phyloP scores from a whole-genome alignment of 441 rosid genomes.

The Capsella rubella region DNA sequence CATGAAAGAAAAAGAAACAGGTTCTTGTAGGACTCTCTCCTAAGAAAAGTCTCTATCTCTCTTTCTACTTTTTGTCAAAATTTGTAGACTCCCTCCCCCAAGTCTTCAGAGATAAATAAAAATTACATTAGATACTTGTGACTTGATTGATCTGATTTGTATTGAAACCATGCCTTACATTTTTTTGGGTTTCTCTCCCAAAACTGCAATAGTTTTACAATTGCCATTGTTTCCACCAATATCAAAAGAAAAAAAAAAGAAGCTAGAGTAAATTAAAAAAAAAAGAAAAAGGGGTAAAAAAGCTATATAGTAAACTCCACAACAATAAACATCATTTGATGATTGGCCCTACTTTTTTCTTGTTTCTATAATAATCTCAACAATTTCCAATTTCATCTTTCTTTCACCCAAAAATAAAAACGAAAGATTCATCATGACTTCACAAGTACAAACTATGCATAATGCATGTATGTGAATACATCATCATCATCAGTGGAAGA shows the following conservation, averaged over 20 bases:
- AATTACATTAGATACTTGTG: conserved; percentile 30
- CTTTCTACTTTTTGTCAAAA: conserved; percentile 10
- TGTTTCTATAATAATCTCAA: conserved; percentile 30
- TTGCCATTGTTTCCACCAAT: conserved; percentile 18
- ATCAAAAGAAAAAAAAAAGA: not conserved
- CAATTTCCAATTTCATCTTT: conserved; percentile 27
- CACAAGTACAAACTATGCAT: conserved; percentile 35
- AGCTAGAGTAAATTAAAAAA: conserved; percentile 4
- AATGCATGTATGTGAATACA: conserved; percentile 29
- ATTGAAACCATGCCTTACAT: conserved; percentile 30
- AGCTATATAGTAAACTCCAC: conserved; percentile 26
- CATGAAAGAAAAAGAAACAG: conserved; percentile 37
- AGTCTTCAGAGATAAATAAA: not conserved
- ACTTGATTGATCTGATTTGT: conserved; percentile 43
- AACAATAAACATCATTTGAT: conserved; percentile 27
- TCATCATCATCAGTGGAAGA: not conserved
- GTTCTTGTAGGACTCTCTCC: conserved; percentile 39
- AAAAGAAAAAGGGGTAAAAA: not conserved
- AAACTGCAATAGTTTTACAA: not conserved
- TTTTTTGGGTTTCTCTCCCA: conserved; percentile 30
- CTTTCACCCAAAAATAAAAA: conserved; percentile 18
- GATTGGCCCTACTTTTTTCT: conserved; percentile 26
- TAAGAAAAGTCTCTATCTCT: conserved; percentile 15
- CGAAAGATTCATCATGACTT: not conserved
- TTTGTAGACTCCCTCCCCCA: conserved; percentile 6